Conservation (phyloP, 202 grass and related monocot species). For the Panicum hallii region DNA sequence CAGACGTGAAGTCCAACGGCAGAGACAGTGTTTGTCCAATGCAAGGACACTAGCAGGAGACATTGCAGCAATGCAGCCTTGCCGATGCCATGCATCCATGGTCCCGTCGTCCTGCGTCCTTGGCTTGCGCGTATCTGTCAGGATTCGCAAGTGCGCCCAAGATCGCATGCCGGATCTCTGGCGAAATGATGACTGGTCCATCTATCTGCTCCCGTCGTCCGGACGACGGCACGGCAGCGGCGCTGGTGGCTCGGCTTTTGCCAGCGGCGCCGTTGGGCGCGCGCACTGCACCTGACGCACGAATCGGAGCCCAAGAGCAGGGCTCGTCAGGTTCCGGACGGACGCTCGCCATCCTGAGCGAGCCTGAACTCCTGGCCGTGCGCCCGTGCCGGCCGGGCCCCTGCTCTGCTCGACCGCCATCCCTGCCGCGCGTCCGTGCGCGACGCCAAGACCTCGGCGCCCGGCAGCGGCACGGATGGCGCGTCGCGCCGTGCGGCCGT, state of each 20-base stretch:
- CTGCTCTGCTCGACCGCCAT: background rate
- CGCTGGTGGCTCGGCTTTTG: background rate
- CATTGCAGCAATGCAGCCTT: background rate
- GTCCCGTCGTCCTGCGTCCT: background rate
- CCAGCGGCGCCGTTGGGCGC: background rate
- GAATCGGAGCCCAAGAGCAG: background rate
- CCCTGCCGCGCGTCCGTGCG: background rate
- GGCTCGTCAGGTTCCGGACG: background rate
- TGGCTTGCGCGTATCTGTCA: background rate
- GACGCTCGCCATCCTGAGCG: background rate
- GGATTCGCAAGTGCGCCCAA: conserved; percentile 17
- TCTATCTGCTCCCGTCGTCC: background rate
- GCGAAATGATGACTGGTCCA: background rate
- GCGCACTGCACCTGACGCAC: background rate
- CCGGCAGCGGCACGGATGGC: background rate
- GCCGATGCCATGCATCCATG: background rate
- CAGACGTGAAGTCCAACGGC: background rate
- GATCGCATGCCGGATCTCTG: background rate
- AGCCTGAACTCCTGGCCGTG: background rate
- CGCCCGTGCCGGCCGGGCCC: background rate
- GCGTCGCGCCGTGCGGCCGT: background rate
- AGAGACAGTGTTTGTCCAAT: background rate
- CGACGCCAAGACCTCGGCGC: background rate
- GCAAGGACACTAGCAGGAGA: background rate
- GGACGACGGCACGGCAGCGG: background rate